Evolutionary conservation across 2,329 filamentous ascomycete genomes (phyloP).

Genomic region (Parasarocladium wereldwijsianum): DNA sequence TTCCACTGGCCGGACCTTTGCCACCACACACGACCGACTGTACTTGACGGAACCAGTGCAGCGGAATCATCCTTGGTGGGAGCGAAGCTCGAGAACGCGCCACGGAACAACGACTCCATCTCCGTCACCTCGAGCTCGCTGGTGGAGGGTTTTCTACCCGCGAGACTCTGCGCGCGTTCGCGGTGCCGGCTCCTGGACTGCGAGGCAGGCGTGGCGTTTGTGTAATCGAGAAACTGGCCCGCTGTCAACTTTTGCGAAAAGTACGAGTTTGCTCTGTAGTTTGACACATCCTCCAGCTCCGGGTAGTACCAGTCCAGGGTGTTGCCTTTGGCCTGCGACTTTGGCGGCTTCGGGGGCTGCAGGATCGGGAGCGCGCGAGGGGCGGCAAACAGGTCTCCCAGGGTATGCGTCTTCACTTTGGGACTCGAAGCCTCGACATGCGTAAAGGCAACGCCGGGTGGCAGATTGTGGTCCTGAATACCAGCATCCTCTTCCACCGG

Average conservation of each 20-base stretch:
- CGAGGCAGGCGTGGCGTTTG: slow-evolving; percentile 43
- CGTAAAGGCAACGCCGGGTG: slow-evolving; percentile 51
- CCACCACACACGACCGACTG: slow-evolving; percentile 63
- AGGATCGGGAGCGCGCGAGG: slow-evolving; percentile 49
- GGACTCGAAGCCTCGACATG: slow-evolving; percentile 18
- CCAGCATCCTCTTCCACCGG: slow-evolving; percentile 22
- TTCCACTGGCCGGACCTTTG: slow-evolving; percentile 51
- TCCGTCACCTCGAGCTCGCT: slow-evolving; percentile 46
- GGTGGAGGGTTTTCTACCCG: slow-evolving; percentile 40
- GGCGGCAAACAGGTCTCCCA: slow-evolving; percentile 62
- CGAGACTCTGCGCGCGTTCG: slow-evolving; percentile 56
- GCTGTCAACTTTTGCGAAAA: slow-evolving; percentile 50
- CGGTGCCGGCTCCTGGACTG: slow-evolving; percentile 49
- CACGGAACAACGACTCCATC: slow-evolving; percentile 60
- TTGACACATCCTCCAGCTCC: slow-evolving; percentile 39
- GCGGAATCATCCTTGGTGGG: slow-evolving; percentile 60
- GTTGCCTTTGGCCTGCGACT: slow-evolving; percentile 51
- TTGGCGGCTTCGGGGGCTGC: slow-evolving; percentile 57
- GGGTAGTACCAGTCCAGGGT: slow-evolving; percentile 37
- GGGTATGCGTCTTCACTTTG: slow-evolving; percentile 41
- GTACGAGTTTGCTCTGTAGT: slow-evolving; percentile 43
- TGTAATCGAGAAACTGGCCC: slow-evolving; percentile 57
- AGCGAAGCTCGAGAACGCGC: slow-evolving; percentile 68
- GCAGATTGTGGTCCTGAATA: slow-evolving; percentile 38
- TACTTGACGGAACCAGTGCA: slow-evolving; percentile 52